Conservation (phyloP, 2,329 filamentous ascomycete species). For the Huntiella savannae region DNA sequence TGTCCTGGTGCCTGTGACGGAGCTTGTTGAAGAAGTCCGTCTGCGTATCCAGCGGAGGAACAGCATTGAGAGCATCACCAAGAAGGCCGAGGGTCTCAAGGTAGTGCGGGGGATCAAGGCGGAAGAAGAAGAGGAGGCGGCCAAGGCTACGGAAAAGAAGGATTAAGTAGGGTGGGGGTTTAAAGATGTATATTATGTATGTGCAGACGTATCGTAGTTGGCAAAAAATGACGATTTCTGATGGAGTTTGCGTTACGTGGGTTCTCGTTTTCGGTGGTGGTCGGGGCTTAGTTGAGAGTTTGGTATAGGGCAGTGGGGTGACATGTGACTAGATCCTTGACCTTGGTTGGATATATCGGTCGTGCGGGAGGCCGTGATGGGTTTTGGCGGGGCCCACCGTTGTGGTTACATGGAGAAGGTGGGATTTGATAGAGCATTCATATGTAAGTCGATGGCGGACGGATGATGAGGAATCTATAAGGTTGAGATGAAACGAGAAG, state of each 20-base stretch:
- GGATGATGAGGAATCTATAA: too few species aligned
- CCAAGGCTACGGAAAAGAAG: conserved; percentile 1
- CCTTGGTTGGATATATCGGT: neutral
- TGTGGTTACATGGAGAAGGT: too few species aligned
- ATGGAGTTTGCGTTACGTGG: too few species aligned
- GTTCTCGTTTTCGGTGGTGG: neutral
- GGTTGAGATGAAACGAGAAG: too few species aligned
- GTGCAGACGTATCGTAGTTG: neutral
- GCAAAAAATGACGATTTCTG: too few species aligned
- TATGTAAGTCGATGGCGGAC: too few species aligned
- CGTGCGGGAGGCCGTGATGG: neutral
- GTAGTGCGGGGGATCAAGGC: conserved; percentile 29
- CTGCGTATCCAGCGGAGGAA: conserved; percentile 23
- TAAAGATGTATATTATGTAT: neutral
- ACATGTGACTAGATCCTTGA: neutral
- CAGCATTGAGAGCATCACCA: conserved; percentile 24
- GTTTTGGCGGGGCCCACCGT: too few species aligned
- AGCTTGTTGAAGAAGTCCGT: conserved; percentile 46
- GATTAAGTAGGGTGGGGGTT: neutral
- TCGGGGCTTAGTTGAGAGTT: neutral
- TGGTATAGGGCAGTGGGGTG: neutral
- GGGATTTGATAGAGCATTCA: too few species aligned
- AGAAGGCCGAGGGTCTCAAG: conserved; percentile 25
- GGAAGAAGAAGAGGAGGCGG: conserved; percentile 8
- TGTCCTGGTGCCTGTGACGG: conserved; percentile 45